These are phyloP conservation scores for Globisporangium camurandrum DNA, from an alignment of 352 stramenopile species.

Conservation along the genomic window DNA sequence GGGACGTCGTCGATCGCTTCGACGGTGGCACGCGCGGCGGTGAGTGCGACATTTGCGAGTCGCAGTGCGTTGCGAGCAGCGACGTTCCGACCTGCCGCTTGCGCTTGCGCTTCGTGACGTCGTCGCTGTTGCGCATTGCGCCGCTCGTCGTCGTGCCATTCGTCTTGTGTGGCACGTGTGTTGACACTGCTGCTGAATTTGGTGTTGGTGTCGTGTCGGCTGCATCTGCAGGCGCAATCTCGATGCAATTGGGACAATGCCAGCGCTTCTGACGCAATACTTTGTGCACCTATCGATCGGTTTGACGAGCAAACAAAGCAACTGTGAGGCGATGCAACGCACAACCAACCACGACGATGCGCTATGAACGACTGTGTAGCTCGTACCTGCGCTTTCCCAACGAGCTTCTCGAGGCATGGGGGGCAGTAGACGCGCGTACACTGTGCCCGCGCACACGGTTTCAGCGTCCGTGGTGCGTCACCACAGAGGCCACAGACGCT, in stretches of 20 bases:
- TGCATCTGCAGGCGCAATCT: too few species aligned
- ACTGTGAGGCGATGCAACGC: background rate
- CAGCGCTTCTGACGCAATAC: conserved; percentile 50
- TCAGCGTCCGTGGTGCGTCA: conserved; percentile 6
- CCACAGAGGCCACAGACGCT: conserved; percentile 45
- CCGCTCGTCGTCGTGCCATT: too few species aligned
- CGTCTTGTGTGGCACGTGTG: too few species aligned
- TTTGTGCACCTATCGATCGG: conserved; percentile 36
- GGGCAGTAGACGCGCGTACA: conserved; percentile 49
- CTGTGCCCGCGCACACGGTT: conserved; percentile 10
- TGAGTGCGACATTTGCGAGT: too few species aligned
- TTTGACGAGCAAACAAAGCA: background rate
- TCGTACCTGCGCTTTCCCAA: conserved; percentile 41
- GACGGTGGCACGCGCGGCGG: too few species aligned
- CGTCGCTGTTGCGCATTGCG: background rate
- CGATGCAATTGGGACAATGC: conserved; percentile 59
- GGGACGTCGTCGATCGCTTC: too few species aligned
- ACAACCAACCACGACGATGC: too few species aligned
- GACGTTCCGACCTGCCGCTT: conserved; percentile 25
- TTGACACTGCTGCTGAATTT: background rate
- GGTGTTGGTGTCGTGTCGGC: conserved; percentile 1
- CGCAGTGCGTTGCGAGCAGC: too few species aligned
- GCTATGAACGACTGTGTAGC: too few species aligned
- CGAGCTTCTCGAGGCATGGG: conserved; percentile 49
- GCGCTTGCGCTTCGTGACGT: conserved; percentile 20